A percentile compares a stretch with the other conserved stretches of the same genome.
phyloP scores from a whole-genome alignment of 176 grass and related monocot species.

The Raddia guianensis region DNA sequence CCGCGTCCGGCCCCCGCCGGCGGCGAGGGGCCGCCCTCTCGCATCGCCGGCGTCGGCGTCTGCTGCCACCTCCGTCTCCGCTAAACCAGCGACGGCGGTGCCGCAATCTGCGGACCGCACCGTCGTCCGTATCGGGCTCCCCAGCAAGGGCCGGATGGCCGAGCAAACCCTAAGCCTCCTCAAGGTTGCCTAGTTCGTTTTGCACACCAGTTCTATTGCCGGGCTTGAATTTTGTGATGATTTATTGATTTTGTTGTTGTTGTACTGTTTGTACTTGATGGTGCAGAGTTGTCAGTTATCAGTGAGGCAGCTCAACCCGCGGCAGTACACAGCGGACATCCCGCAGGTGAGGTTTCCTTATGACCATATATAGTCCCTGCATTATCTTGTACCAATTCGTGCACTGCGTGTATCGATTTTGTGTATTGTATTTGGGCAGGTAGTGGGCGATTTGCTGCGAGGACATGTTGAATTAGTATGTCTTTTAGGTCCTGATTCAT shows the following conservation, averaged over 20 bases:
- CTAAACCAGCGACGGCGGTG: slow-evolving; percentile 4
- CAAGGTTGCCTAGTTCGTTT: slow-evolving; percentile 41
- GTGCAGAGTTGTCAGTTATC: slow-evolving; percentile 83
- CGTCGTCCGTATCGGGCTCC: slow-evolving; percentile 77
- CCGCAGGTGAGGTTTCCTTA: slow-evolving; percentile 58
- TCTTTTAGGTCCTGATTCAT: neutral
- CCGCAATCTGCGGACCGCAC: slow-evolving; percentile 46
- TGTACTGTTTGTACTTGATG: neutral
- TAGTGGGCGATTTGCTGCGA: neutral
- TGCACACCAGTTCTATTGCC: neutral
- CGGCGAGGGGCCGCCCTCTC: neutral
- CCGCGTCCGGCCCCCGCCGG: neutral
- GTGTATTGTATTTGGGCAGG: neutral
- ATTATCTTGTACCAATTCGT: neutral
- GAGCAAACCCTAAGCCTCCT: slow-evolving; percentile 92
- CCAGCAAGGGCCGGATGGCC: slow-evolving; percentile 93
- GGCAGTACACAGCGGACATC: slow-evolving; percentile 89
- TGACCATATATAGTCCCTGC: neutral
- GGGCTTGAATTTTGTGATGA: no score
- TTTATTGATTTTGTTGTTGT: slow-evolving; percentile 23
- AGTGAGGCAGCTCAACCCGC: slow-evolving; percentile 79
- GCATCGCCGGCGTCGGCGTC: slow-evolving; percentile 26
- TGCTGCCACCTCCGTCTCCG: slow-evolving; percentile 37
- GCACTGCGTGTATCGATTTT: neutral
- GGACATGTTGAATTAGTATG: neutral